These are phyloP conservation scores for Suillus bovinus DNA, from an alignment of 768 basidiomycete genomes.

Conservation along the genomic window DNA sequence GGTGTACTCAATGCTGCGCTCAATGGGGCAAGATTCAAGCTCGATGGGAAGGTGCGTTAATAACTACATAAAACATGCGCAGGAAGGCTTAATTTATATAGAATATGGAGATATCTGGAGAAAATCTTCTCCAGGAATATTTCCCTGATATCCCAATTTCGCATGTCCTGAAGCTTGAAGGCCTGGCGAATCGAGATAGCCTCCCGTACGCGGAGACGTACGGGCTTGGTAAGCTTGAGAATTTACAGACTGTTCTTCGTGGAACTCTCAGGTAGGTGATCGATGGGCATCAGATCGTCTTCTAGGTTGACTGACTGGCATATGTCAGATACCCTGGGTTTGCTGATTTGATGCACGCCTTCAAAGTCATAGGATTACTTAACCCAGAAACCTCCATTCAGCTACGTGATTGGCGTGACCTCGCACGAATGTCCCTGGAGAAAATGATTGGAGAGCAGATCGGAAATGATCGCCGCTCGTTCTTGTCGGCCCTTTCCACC, in stretches of 20 bases:
- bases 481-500: slow-evolving; percentile 34
- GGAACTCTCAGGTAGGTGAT: slow-evolving; percentile 74
- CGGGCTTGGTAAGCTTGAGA: slow-evolving; percentile 43
- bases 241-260: slow-evolving; percentile 67
- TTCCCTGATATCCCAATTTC: slow-evolving; percentile 73
- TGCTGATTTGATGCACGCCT: slow-evolving; percentile 67
- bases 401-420: slow-evolving; percentile 33
- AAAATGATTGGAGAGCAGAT: slow-evolving; percentile 26
- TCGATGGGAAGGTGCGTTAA: slow-evolving; percentile 52
- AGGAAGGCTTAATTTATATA: slow-evolving; percentile 21
- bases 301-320: background rate
- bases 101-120: slow-evolving; percentile 50
- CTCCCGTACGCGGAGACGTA: slow-evolving; percentile 71
- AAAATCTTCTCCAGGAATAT: slow-evolving; percentile 51
- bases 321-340: slow-evolving; percentile 79
- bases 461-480: slow-evolving; percentile 31
- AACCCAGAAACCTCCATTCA: slow-evolving; percentile 31
- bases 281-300: background rate
- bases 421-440: slow-evolving; percentile 38
- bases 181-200: slow-evolving; percentile 84
- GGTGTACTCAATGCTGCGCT: slow-evolving; percentile 82
- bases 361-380: slow-evolving; percentile 71
- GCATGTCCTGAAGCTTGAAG: slow-evolving; percentile 67
- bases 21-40: slow-evolving; percentile 68
- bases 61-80: background rate